A percentile compares a stretch with the other conserved stretches of the same genome.
Evolutionary conservation across 495 filamentous ascomycete genomes (phyloP).

Genomic region (Hypoxylon crocopeplum): DNA sequence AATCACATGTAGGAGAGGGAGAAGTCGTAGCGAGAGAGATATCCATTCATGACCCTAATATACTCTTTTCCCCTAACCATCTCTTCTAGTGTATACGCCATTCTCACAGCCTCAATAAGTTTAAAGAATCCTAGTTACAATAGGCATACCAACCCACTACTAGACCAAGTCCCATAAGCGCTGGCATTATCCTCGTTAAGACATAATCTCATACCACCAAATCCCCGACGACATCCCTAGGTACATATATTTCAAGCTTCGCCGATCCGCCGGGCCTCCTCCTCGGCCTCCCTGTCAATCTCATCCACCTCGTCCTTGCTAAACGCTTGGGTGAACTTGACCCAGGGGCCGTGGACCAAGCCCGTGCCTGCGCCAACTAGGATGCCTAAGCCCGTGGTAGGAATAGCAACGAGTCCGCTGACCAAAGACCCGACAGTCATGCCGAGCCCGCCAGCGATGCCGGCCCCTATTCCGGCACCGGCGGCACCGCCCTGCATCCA

Average conservation of each 20-base stretch:
- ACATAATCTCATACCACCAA: neutral
- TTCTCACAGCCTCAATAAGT: no score
- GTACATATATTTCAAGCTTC: no score
- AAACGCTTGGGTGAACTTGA: slow-evolving; percentile 39
- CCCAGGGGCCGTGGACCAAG: slow-evolving; percentile 47
- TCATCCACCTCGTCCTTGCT: slow-evolving; percentile 39
- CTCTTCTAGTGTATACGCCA: no score
- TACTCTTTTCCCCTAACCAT: no score
- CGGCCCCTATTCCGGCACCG: slow-evolving; percentile 46
- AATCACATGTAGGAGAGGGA: no score
- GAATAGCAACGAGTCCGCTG: slow-evolving; percentile 41
- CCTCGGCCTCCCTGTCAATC: slow-evolving; percentile 40
- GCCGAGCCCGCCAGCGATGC: slow-evolving; percentile 43
- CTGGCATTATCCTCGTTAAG: no score
- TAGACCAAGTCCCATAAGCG: neutral
- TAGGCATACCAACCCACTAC: no score
- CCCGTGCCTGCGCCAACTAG: slow-evolving; percentile 44
- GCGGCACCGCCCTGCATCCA: slow-evolving; percentile 46
- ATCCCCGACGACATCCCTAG: neutral
- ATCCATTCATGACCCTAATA: no score
- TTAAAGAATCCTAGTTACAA: no score
- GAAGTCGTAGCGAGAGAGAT: no score
- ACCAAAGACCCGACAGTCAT: slow-evolving; percentile 44
- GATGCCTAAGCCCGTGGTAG: slow-evolving; percentile 41
- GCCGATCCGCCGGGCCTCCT: slow-evolving; percentile 30